Evolutionary conservation across 163 green algal genomes (phyloP).

Genomic region (Scenedesmus sp.): DNA sequence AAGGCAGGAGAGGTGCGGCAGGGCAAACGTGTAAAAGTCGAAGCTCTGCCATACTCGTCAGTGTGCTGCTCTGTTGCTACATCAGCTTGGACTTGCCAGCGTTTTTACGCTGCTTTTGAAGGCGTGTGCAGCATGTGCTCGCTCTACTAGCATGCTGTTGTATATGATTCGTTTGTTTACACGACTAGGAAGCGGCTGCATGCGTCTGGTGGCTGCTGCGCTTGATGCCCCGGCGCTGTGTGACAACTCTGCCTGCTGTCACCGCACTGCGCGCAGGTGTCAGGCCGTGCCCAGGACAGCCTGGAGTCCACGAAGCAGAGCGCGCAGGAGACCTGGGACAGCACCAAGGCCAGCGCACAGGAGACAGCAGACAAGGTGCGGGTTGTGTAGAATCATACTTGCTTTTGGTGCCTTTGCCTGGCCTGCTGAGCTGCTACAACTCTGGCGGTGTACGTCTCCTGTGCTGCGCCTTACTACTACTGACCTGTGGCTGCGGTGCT

Average conservation of each 20-base stretch:
- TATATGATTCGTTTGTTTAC: no score
- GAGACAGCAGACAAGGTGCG: constrained; percentile 40
- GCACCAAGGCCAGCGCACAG: constrained; percentile 24
- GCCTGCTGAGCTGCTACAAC: background rate
- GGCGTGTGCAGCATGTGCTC: no score
- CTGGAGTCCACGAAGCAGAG: constrained; percentile 39
- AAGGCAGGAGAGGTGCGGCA: constrained; percentile 39
- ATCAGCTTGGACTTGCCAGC: no score
- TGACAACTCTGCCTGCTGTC: background rate
- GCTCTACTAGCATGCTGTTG: no score
- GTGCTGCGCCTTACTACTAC: background rate
- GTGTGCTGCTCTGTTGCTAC: no score
- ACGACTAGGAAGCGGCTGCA: no score
- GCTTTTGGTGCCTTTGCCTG: background rate
- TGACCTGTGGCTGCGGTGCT: background rate
- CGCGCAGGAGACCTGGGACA: constrained; percentile 35
- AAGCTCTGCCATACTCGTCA: no score
- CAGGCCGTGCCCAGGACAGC: constrained; percentile 31
- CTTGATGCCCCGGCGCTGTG: background rate
- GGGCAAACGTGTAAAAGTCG: background rate
- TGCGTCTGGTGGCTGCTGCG: background rate
- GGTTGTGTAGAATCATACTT: background rate
- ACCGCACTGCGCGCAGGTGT: background rate
- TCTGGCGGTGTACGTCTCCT: background rate
- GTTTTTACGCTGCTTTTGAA: no score